Base-by-base conservation (phyloP, 148 eudicot genomes). In the Amaranthus palmeri region DNA sequence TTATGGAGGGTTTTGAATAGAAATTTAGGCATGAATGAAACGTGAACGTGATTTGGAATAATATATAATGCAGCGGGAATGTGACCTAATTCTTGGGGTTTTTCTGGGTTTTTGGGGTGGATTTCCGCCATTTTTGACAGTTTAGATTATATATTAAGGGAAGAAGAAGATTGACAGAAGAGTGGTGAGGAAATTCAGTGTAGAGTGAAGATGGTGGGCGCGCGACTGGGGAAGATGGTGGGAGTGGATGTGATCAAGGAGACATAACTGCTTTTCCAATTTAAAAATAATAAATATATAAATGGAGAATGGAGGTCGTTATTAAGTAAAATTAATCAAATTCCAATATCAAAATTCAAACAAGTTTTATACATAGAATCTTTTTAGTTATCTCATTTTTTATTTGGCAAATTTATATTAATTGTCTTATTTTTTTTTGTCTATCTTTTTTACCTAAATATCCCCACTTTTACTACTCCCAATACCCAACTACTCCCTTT, bases 11-110 rank as follows among this genome's bases (percentile, higher is more conserved):
- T 72, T 9, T 82, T 82, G 44, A 79, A 66, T 43, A 82, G 62
- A 15, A 78, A 75, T 15, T 82, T 82, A 11, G 82, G 79, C 79
- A 82, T 78, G 70, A 77, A 78, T 62, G 44, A 70, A 15, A 54
- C 53, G n/a, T n/a, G n/a, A n/a, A n/a, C n/a, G 42, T 77, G 54
- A 42, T 70, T 63, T 18, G 74, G 61, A 10, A 73, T 25, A 53
- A 69, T 68, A 25, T 71, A 69, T 25, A 69, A 79, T 14, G 54
- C 68, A 70, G 7, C 72, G 67, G 6, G 67, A 70, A 70, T 79
- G 63, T 54, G 77, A 68, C 4, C 8, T 12, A 46, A 41, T 3
- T 61, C 8, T 48, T 54, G 57, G 63, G 44, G 63, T 51, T 6
- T 56, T 54, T 18, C 18, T 46, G n/a, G 55, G 57, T 61, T 69